Conservation (phyloP, 2,329 filamentous ascomycete genomes). For the Aspergillus carbonarius region DNA sequence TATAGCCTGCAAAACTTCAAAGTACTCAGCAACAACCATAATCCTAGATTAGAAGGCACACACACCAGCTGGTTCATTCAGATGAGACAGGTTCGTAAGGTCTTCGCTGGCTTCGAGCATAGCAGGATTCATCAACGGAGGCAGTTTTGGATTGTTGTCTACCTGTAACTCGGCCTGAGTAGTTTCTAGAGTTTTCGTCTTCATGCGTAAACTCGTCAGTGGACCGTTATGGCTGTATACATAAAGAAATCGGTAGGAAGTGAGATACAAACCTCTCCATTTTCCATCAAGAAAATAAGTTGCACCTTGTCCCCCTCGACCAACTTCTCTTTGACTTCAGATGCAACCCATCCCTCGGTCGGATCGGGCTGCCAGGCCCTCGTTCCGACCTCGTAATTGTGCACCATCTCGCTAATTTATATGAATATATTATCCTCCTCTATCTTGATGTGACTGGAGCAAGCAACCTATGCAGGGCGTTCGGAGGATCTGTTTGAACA, state of each 20-base stretch:
- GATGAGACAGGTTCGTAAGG: constrained; percentile 91
- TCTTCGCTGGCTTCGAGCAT: constrained; percentile 99
- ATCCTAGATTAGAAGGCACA: constrained; percentile 7
- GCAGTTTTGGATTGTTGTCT: constrained; percentile 73
- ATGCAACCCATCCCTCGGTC: constrained; percentile 95
- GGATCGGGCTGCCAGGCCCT: constrained; percentile 97
- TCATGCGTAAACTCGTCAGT: constrained; percentile 12
- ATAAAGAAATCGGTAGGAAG: neutral
- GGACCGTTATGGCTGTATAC: neutral
- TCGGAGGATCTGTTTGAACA: constrained; percentile 4
- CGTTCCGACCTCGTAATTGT: constrained; percentile 93
- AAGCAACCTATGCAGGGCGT: constrained; percentile 20
- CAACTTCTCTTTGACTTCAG: constrained; percentile 84
- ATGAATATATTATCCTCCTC: neutral
- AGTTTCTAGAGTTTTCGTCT: constrained; percentile 80
- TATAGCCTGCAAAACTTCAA: constrained; percentile 88
- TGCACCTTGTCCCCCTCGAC: constrained; percentile 82
- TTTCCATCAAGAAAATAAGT: constrained; percentile 84
- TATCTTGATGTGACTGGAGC: constrained; percentile 11
- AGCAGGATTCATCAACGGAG: constrained; percentile 94
- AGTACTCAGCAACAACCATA: constrained; percentile 21
- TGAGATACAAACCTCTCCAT: constrained; percentile 71
- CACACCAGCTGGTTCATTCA: constrained; percentile 96
- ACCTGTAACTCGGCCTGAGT: constrained; percentile 73
- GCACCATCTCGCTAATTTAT: constrained; percentile 60